Evolutionary conservation across 2,329 filamentous ascomycete genomes (phyloP).

Genomic region (Ophiostoma sp.): DNA sequence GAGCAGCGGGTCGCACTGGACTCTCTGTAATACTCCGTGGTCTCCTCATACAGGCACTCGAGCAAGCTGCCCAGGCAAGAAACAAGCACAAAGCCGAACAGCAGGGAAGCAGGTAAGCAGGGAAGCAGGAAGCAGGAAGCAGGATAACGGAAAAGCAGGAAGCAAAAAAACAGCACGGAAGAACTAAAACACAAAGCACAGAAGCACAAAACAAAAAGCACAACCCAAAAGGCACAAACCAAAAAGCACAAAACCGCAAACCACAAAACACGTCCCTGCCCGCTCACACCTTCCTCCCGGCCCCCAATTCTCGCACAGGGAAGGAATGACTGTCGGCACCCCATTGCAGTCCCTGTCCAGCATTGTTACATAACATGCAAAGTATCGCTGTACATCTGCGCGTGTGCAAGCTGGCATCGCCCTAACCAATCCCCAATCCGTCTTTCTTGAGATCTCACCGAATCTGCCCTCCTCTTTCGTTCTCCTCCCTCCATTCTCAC

Average conservation of each 20-base stretch:
- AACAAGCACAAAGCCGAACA: not conserved
- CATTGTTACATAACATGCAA: conserved; percentile 4
- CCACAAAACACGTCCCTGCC: conserved; percentile 9
- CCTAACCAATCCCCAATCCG: conserved; percentile 8
- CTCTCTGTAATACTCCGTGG: not conserved
- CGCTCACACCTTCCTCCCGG: not conserved
- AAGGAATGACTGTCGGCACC: not conserved
- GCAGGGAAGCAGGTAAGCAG: too few species aligned
- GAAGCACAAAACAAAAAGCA: too few species aligned
- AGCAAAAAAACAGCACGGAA: too few species aligned
- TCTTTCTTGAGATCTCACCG: conserved; percentile 16
- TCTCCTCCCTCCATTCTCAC: conserved; percentile 12
- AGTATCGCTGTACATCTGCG: not conserved
- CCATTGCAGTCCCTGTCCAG: not conserved
- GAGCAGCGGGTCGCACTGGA: not conserved
- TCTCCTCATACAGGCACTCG: conserved; percentile 1
- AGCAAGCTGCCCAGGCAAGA: not conserved
- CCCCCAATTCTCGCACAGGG: not conserved
- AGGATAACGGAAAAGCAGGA: too few species aligned
- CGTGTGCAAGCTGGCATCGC: conserved; percentile 5
- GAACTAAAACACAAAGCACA: too few species aligned
- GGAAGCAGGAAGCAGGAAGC: too few species aligned
- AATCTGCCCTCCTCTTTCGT: not conserved
- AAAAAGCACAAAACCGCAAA: not conserved
- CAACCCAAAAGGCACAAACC: not conserved